Percentiles rank a stretch among this genome's conserved stretches.
Conservation (phyloP, 1,139 yeast genomes). For the Hansenula lynferdii region DNA sequence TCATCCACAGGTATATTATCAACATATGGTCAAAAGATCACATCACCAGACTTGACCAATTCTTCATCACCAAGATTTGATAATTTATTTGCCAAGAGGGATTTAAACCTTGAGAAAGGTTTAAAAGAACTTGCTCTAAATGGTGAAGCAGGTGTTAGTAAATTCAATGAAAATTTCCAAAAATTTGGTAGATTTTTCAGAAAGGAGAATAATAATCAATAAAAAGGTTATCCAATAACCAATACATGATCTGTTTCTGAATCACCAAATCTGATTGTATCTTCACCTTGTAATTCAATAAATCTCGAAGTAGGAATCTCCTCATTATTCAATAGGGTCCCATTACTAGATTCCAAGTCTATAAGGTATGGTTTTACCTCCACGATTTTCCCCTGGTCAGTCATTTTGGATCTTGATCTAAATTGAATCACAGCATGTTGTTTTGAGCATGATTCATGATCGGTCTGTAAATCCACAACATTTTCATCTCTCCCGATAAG, state of each 20-base stretch:
- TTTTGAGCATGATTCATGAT: slow-evolving; percentile 41
- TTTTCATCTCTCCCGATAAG: slow-evolving; percentile 43
- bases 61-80: slow-evolving; percentile 21
- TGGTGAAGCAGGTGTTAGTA: slow-evolving; percentile 53
- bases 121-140: slow-evolving; percentile 43
- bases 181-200: slow-evolving; percentile 47
- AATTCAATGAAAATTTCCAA: slow-evolving; percentile 50
- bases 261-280: slow-evolving; percentile 42
- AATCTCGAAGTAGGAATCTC: slow-evolving; percentile 40
- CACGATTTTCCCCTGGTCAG: slow-evolving; percentile 16
- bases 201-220: slow-evolving; percentile 12
- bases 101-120: slow-evolving; percentile 45
- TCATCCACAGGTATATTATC: slow-evolving; percentile 8
- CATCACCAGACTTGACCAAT: slow-evolving; percentile 15
- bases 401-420: slow-evolving; percentile 21
- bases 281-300: slow-evolving; percentile 43
- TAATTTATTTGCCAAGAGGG: slow-evolving; percentile 34
- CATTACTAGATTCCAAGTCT: slow-evolving; percentile 50
- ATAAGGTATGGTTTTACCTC: slow-evolving; percentile 36
- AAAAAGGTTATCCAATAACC: slow-evolving; percentile 9
- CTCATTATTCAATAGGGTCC: slow-evolving; percentile 44
- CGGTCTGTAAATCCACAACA: slow-evolving; percentile 39
- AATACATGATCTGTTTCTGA: slow-evolving; percentile 29
- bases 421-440: slow-evolving; percentile 58
- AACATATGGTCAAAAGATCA: slow-evolving; percentile 9